Base-by-base conservation (phyloP, 352 stramenopile species). In the Pythium dissotocum region DNA sequence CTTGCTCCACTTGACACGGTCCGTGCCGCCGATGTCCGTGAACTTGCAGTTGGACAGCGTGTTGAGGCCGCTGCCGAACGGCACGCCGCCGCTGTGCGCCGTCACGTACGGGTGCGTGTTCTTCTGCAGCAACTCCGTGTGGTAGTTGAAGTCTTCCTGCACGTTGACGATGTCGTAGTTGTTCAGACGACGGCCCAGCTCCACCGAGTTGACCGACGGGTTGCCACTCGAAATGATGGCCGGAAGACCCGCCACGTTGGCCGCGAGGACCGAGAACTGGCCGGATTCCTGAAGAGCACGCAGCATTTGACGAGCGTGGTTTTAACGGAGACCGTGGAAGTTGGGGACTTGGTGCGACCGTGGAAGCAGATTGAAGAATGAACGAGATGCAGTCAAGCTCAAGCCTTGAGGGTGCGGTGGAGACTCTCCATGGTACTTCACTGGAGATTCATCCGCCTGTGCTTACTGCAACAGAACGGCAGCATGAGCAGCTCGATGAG, bases 191-290 rank as follows among this genome's bases (percentile, higher is more conserved):
- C 63, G 72, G 6, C 71, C 76, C 46, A 83, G 76, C 60, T 83
- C 71, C 51, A 77, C 72, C 54, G 76, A 80, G 66, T 86, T 83
- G n/a, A 57, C 48, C 6, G 71, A 66, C 30, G 78, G 76, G 44
- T 82, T 72, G 51, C 76, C 74, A 40, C 78, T 86, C 62, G 76
- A 86, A 33, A 86, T 63, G 48, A 83, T 36, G 44, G 64, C 74
- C 8, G 78, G 78, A 0, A 86, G 69, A 0, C 78, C 74, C 4
- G 78, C 78, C 33, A 86, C 76, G 61, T 86, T 84, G 75, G 69
- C 71, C 33, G 74, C 60, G 65, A 84, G 71, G 12, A 84, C 70
- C 28, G 69, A 72, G 66, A 84, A 79, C 26, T 71, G 73, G 38
- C 56, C 63, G 16, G 63, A 63, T 73, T 82, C 55, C 74, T 77